phyloP scores from a whole-genome alignment of 441 rosid genomes.

The Adansonia rubrostipa region DNA sequence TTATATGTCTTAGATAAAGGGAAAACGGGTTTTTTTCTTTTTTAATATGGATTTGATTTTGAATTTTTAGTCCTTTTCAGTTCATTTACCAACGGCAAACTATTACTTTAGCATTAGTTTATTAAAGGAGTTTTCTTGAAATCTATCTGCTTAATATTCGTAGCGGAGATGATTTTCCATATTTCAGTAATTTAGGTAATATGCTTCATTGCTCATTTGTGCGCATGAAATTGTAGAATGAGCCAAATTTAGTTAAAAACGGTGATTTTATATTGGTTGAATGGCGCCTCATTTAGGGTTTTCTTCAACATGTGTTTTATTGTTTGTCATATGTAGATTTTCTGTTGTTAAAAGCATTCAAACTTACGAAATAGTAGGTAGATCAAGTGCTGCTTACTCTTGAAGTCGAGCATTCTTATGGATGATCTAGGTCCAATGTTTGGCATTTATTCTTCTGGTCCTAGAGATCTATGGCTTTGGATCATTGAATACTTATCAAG shows the following conservation, averaged over 20 bases:
- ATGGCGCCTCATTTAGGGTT: not conserved
- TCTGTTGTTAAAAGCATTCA: not conserved
- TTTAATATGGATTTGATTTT: not conserved
- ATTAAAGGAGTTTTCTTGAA: not conserved
- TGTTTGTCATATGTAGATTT: not conserved
- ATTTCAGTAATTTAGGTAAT: not conserved
- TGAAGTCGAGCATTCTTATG: not conserved
- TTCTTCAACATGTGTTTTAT: not conserved
- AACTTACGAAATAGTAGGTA: not conserved
- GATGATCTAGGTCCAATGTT: not conserved
- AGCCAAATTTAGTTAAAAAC: not conserved
- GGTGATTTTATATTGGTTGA: not conserved
- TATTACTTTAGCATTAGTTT: not conserved
- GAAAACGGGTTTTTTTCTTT: not conserved
- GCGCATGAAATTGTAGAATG: not conserved
- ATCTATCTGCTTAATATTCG: not conserved
- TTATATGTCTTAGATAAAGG: not conserved
- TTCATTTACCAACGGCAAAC: not conserved
- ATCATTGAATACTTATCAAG: slow-evolving; percentile 1
- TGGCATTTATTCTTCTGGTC: not conserved
- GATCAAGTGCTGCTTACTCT: not conserved
- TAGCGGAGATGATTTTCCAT: not conserved
- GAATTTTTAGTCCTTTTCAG: not conserved
- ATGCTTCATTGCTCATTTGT: not conserved
- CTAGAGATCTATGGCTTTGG: not conserved